Base-by-base conservation (phyloP, 208 protist genomes). In the Wallacemonas sp. region DNA sequence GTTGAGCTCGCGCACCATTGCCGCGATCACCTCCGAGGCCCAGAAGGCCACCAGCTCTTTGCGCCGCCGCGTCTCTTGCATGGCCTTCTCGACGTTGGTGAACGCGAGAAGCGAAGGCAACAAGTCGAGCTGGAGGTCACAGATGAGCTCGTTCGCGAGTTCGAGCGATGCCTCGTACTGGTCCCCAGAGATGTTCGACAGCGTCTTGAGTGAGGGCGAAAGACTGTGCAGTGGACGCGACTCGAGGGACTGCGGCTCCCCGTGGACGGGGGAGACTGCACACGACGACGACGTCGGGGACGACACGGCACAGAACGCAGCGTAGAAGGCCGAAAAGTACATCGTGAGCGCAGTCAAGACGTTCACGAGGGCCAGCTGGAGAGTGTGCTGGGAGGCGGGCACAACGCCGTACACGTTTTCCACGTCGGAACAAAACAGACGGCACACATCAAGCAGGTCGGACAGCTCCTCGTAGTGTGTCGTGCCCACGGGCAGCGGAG, bases 341-440 rank as follows among this genome's bases (percentile, higher is more conserved):
- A 15, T 15, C 15, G 29, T 24, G 29, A 57, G 13, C 9, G 50
- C 4, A 4, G 50, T 57, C 30, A 57, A n/a, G 12, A 38, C 50
- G 27, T 53, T 63, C 45, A 68, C 59, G 30, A 66, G 21, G 37
- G 44, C 50, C 13, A 52, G 46, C 27, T 68, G 76, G 37, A 71
- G 36, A 22, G 42, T 27, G 41, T 81, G 70, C 61, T 68, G 48
- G 55, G 46, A 50, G 19, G 46, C n/a, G 0, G 69, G 63, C 36
- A 82, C 50, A 26, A 59, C 30, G 37, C 53, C 41, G 32, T 61
- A 55, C n/a, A 78, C 63, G 48, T 79, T 79, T 6, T 64, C 44
- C 29, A 83, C 62, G 50, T 83, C 78, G 32, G 65, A 68, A 34
- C 60, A 54, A 12, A 83, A 63, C 37, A 79, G 66, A 1, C 78